Evolutionary conservation across 257 asterid genomes (phyloP).

Genomic region (Verbascum thapsus): DNA sequence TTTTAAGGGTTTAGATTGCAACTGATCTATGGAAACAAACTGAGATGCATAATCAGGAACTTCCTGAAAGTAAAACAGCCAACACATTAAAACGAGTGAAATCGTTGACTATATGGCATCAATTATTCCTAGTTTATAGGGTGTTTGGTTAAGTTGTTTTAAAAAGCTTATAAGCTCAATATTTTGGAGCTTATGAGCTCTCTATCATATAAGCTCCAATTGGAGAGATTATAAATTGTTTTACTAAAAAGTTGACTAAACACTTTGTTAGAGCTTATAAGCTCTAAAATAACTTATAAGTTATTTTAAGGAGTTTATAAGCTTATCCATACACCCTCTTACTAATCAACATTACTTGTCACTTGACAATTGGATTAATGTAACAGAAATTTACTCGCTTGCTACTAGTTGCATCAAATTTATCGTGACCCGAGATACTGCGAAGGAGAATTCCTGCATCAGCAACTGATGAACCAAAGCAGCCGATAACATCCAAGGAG

Average conservation of each 20-base stretch:
- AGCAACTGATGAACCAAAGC: slow-evolving; percentile 98
- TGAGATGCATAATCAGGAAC: slow-evolving; percentile 73
- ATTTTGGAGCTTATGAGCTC: too few species aligned
- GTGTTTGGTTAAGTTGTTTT: too few species aligned
- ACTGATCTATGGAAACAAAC: slow-evolving; percentile 48
- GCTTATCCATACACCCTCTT: too few species aligned
- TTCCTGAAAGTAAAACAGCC: slow-evolving; percentile 56
- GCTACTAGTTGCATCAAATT: slow-evolving; percentile 91
- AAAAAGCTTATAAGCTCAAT: too few species aligned
- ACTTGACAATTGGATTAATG: neutral
- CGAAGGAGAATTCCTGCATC: slow-evolving; percentile 88
- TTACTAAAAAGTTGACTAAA: too few species aligned
- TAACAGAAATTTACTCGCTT: slow-evolving; percentile 46
- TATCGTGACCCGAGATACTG: slow-evolving; percentile 81
- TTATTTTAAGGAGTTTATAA: too few species aligned
- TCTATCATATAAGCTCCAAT: too few species aligned
- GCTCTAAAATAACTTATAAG: too few species aligned
- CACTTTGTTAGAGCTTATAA: too few species aligned
- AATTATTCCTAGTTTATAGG: neutral
- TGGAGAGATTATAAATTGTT: too few species aligned
- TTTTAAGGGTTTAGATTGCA: slow-evolving; percentile 78
- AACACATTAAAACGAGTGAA: slow-evolving; percentile 22
- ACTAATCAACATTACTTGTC: neutral
- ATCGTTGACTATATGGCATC: neutral
- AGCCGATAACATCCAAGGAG: slow-evolving; percentile 93